These are phyloP conservation scores for Botrytis sinoallii DNA, from an alignment of 2,329 filamentous ascomycete genomes.

Conservation along the genomic window DNA sequence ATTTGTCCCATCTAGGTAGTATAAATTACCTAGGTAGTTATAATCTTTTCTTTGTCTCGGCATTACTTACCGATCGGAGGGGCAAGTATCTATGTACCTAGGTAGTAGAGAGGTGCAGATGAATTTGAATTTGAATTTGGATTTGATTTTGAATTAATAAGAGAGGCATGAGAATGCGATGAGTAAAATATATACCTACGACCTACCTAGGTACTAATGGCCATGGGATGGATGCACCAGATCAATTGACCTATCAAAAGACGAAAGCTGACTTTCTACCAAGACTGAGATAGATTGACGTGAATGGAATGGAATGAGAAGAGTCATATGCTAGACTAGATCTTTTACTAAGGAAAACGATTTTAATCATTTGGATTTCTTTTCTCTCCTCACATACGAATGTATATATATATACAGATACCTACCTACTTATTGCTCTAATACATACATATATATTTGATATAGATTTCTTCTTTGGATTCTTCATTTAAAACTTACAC, in stretches of 20 bases:
- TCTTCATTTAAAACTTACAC: neutral
- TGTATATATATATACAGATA: neutral
- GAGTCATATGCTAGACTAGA: conserved; percentile 2
- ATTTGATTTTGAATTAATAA: neutral
- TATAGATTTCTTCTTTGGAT: neutral
- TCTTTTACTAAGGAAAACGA: neutral
- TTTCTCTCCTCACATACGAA: neutral
- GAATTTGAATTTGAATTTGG: neutral
- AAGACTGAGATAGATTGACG: neutral
- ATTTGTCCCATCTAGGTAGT: too few relatives aligned
- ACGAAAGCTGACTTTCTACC: neutral
- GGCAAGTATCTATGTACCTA: neutral
- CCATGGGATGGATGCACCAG: neutral
- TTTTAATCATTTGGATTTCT: neutral
- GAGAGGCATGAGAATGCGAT: neutral
- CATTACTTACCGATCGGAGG: neutral
- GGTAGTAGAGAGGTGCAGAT: neutral
- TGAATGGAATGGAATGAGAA: neutral
- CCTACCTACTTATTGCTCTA: neutral
- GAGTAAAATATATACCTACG: neutral
- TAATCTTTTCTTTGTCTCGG: neutral
- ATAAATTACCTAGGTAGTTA: too few relatives aligned
- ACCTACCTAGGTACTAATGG: neutral
- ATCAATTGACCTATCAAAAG: neutral
- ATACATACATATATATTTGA: neutral